phyloP scores from a whole-genome alignment of 73 alveolate genomes.

The Paramecium caudatum region DNA sequence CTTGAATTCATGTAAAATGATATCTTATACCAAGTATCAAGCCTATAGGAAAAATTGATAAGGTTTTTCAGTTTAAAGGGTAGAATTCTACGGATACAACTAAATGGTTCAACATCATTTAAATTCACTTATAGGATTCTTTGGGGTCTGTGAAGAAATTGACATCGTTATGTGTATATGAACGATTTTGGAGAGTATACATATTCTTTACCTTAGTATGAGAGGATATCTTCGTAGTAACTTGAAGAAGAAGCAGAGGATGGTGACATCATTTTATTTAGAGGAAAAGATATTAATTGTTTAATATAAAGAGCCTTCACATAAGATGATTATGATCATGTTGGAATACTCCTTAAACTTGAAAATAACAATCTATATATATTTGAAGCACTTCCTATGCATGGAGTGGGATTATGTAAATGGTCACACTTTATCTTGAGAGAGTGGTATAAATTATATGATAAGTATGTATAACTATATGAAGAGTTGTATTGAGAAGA shows the following conservation, averaged over 20 bases:
- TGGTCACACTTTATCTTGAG: conserved; percentile 78
- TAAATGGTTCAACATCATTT: conserved; percentile 33
- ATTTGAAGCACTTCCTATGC: conserved; percentile 77
- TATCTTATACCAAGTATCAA: neutral
- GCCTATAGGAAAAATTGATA: conserved; percentile 30
- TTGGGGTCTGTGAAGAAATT: neutral
- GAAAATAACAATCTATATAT: conserved; percentile 67
- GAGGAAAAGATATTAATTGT: conserved; percentile 82
- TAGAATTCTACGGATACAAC: neutral
- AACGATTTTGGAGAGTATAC: conserved; percentile 62
- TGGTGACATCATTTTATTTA: conserved; percentile 90
- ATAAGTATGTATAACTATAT: neutral
- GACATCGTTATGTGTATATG: conserved; percentile 6
- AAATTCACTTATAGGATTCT: conserved; percentile 34
- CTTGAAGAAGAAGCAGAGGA: conserved; percentile 78
- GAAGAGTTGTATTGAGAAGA: conserved; percentile 79
- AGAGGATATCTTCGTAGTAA: conserved; percentile 73
- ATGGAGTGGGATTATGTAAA: conserved; percentile 78
- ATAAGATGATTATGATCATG: conserved; percentile 81
- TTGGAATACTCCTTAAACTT: conserved; percentile 77
- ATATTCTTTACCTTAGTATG: neutral
- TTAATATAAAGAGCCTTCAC: conserved; percentile 86
- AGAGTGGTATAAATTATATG: conserved; percentile 79
- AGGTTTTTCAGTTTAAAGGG: conserved; percentile 53
- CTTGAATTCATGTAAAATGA: conserved; percentile 26